Conservation (phyloP, 2,329 filamentous ascomycete species). For the Periglandula ipomoeae region DNA sequence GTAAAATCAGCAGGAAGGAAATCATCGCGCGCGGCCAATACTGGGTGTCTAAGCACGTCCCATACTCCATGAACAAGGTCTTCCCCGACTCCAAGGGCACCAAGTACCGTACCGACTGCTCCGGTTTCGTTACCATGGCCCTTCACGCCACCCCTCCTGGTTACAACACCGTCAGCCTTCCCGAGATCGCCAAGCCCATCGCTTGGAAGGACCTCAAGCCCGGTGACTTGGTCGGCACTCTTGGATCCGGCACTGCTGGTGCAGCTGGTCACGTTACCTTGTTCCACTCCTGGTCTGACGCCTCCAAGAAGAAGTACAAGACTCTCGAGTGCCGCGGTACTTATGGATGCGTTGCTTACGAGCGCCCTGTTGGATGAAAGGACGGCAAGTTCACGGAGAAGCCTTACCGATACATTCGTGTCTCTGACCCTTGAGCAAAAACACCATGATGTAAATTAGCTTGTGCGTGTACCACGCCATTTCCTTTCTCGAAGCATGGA, state of each 20-base stretch:
- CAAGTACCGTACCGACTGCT: constrained; percentile 9
- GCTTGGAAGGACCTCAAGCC: constrained; percentile 4
- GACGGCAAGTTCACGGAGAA: neutral
- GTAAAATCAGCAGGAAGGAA: constrained; percentile 5
- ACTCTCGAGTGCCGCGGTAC: constrained; percentile 7
- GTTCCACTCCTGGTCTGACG: constrained; percentile 5
- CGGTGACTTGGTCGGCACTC: constrained; percentile 9
- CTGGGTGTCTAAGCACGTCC: constrained; percentile 7
- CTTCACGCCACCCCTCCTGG: constrained; percentile 5
- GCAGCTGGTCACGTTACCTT: constrained; percentile 7
- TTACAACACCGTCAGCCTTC: constrained; percentile 7
- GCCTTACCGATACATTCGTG: constrained; percentile 1
- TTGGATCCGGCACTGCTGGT: constrained; percentile 7
- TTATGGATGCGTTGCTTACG: constrained; percentile 6
- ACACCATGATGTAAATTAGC: too few species aligned
- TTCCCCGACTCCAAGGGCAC: constrained; percentile 6
- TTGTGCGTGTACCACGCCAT: too few species aligned
- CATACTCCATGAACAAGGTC: constrained; percentile 7
- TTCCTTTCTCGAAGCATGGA: too few species aligned
- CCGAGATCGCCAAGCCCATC: constrained; percentile 7
- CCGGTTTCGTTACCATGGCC: constrained; percentile 10
- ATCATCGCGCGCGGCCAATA: constrained; percentile 8
- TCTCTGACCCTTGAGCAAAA: neutral
- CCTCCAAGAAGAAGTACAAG: constrained; percentile 2
- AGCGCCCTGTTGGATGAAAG: constrained; percentile 4